phyloP scores from a whole-genome alignment of 1,284 basidiomycete species.

The Papiliotrema terrestris region DNA sequence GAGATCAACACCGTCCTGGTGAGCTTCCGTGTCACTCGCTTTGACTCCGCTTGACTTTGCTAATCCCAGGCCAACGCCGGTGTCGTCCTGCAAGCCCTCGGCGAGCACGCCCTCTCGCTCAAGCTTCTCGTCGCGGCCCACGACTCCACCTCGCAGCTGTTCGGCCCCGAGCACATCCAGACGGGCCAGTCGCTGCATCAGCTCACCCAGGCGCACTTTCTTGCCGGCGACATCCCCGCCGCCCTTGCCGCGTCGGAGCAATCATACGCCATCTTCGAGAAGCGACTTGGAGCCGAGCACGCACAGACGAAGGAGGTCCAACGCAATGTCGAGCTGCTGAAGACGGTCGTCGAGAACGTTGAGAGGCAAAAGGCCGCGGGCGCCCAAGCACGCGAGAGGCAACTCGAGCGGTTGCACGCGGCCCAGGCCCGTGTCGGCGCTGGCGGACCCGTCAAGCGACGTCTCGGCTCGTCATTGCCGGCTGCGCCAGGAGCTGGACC shows the following conservation, averaged over 20 bases:
- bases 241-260: slow-evolving; percentile 45
- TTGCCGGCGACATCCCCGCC: slow-evolving; percentile 45
- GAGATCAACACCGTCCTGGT: no score
- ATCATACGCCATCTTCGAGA: slow-evolving; percentile 48
- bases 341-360: slow-evolving; percentile 43
- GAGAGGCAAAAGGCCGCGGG: slow-evolving; percentile 43
- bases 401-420: slow-evolving; percentile 33
- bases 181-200: slow-evolving; percentile 46
- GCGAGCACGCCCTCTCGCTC: slow-evolving; percentile 43
- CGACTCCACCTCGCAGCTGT: slow-evolving; percentile 31
- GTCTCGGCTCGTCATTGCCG: slow-evolving; percentile 9
- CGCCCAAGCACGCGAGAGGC: slow-evolving; percentile 38
- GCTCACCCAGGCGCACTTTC: slow-evolving; percentile 50
- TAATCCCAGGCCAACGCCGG: slow-evolving; percentile 43
- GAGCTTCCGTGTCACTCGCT: slow-evolving; percentile 23
- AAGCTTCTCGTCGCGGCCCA: slow-evolving; percentile 39
- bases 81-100: slow-evolving; percentile 45
- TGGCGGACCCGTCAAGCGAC: slow-evolving; percentile 7
- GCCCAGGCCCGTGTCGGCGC: slow-evolving; percentile 28
- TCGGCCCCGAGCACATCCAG: slow-evolving; percentile 43
- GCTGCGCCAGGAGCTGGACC: slow-evolving; percentile 5
- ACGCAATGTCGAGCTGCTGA: slow-evolving; percentile 49
- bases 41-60: slow-evolving; percentile 6
- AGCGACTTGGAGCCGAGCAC: slow-evolving; percentile 46
- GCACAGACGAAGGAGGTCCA: slow-evolving; percentile 49